These are phyloP conservation scores for Neurospora discreta DNA, from an alignment of 495 filamentous ascomycete genomes.

Conservation along the genomic window DNA sequence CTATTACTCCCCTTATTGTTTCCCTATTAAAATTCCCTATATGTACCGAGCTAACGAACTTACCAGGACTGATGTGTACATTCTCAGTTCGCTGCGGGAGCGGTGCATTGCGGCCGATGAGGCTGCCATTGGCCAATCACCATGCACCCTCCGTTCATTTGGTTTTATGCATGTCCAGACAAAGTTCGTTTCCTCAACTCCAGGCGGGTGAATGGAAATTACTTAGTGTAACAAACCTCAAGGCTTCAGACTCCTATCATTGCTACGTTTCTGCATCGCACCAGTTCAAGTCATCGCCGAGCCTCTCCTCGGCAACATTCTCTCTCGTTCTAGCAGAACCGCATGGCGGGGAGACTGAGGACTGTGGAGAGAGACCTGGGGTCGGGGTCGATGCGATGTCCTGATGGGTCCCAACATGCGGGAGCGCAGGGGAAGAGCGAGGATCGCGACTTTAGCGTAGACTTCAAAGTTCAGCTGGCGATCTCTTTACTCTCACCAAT, in stretches of 20 bases:
- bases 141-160: background rate
- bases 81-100: background rate
- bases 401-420: background rate
- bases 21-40: no score
- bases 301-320: background rate
- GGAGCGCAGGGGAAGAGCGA: background rate
- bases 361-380: background rate
- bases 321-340: background rate
- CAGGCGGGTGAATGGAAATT: background rate
- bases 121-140: background rate
- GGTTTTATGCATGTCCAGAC: background rate
- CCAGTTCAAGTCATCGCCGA: background rate
- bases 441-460: background rate
- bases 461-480: background rate
- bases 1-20: no score
- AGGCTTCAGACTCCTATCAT: background rate
- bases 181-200: background rate
- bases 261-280: background rate
- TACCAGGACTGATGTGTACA: no score
- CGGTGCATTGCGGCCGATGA: background rate
- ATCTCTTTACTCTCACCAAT: background rate
- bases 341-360: background rate
- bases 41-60: no score
- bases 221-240: background rate
- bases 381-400: background rate